Conservation (phyloP, 2,329 filamentous ascomycete species). For the Beauveria pseudobassiana region DNA sequence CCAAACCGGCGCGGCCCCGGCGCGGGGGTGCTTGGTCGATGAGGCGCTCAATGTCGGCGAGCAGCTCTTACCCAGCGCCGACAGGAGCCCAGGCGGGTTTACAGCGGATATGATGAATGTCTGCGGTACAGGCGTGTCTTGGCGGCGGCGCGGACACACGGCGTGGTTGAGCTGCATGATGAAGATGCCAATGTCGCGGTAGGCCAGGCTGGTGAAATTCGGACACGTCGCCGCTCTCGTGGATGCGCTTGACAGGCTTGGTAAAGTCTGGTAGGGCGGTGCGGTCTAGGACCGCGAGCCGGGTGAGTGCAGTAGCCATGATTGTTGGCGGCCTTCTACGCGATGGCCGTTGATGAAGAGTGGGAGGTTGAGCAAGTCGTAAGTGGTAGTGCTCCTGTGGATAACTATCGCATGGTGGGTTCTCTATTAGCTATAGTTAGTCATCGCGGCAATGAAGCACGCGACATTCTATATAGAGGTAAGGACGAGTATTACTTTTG, state of each 20-base stretch:
- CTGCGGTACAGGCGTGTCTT: constrained; percentile 20
- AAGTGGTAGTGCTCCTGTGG: not conserved
- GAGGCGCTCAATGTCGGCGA: constrained; percentile 56
- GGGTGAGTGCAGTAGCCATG: constrained; percentile 15
- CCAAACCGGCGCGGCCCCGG: constrained; percentile 83
- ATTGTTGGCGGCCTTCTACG: not conserved
- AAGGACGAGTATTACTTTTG: not conserved
- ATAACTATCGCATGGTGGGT: not conserved
- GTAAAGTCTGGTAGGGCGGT: constrained; percentile 47
- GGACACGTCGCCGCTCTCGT: constrained; percentile 74
- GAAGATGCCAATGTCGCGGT: constrained; percentile 80
- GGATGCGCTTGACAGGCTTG: constrained; percentile 70
- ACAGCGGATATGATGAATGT: constrained; percentile 40
- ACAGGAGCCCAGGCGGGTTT: no score
- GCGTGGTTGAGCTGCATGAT: constrained; percentile 84
- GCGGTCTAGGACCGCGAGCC: constrained; percentile 42
- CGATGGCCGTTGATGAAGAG: not conserved
- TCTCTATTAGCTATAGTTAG: not conserved
- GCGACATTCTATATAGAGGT: not conserved
- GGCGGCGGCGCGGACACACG: constrained; percentile 63
- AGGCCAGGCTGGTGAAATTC: constrained; percentile 73
- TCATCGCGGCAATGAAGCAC: not conserved
- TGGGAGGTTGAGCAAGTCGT: not conserved
- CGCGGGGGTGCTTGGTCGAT: constrained; percentile 73
- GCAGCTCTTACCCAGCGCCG: constrained; percentile 58